These are phyloP conservation scores for Spathaspora passalidarum DNA, from an alignment of 805 yeast genomes.

Conservation along the genomic window DNA sequence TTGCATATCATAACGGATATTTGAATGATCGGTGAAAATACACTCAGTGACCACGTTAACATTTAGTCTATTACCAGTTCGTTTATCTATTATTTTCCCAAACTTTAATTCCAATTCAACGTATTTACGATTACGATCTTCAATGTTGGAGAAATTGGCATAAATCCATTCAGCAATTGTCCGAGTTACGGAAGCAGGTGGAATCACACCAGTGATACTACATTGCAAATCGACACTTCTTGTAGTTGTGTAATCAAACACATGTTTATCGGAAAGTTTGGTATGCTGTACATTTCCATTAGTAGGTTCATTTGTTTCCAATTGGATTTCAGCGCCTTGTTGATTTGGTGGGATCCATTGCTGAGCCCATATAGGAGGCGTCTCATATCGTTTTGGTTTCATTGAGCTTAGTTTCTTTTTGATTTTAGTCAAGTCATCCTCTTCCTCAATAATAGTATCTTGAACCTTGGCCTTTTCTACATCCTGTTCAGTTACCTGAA, in stretches of 20 bases:
- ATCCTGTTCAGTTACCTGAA: not conserved
- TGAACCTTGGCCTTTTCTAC: constrained; percentile 13
- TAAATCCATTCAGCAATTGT: constrained; percentile 87
- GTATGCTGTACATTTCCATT: constrained; percentile 4
- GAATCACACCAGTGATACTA: constrained; percentile 71
- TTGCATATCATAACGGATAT: constrained; percentile 61
- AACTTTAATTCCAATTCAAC: constrained; percentile 75
- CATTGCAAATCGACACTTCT: constrained; percentile 39
- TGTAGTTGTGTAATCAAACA: constrained; percentile 29
- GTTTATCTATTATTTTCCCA: constrained; percentile 67
- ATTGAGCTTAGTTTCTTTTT: constrained; percentile 17
- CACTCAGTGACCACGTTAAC: constrained; percentile 71
- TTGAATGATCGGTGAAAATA: constrained; percentile 52
- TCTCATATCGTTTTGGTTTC: constrained; percentile 61
- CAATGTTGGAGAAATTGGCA: constrained; percentile 69
- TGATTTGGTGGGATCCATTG: constrained; percentile 53
- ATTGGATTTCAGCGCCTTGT: not conserved
- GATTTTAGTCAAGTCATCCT: constrained; percentile 25
- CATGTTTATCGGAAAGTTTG: constrained; percentile 20
- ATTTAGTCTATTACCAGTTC: constrained; percentile 56
- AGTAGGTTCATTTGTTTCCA: not conserved
- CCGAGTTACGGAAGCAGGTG: constrained; percentile 77
- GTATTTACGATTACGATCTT: constrained; percentile 47
- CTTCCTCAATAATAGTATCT: constrained; percentile 14
- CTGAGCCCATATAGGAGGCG: constrained; percentile 82